These are phyloP conservation scores for Nitzschia sp. DNA, from an alignment of 108 stramenopile species.

Conservation along the genomic window DNA sequence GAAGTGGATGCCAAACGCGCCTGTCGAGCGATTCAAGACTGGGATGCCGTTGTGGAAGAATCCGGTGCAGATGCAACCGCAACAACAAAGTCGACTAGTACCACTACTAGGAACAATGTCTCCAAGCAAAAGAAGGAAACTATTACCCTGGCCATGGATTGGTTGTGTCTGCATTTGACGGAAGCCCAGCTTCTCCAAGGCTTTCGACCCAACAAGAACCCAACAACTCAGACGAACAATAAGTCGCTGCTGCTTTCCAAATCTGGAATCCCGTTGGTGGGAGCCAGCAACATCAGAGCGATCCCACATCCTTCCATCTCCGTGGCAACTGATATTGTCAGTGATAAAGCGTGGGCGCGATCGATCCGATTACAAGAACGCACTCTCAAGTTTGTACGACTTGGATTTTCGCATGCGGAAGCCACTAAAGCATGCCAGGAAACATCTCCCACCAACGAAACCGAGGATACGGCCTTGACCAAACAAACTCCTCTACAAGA, in stretches of 20 bases:
- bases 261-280: not conserved
- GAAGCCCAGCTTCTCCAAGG: slow-evolving; percentile 55
- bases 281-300: slow-evolving; percentile 38
- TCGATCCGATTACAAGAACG: slow-evolving; percentile 22
- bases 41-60: slow-evolving; percentile 19
- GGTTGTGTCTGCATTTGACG: slow-evolving; percentile 68
- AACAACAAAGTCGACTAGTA: not conserved
- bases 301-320: slow-evolving; percentile 74
- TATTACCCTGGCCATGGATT: slow-evolving; percentile 62
- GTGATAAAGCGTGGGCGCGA: slow-evolving; percentile 48
- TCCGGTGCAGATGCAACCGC: not conserved
- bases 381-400: slow-evolving; percentile 26
- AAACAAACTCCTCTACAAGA: slow-evolving; percentile 4
- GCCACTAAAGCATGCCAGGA: slow-evolving; percentile 25
- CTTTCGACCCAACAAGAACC: slow-evolving; percentile 43
- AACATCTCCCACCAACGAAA: slow-evolving; percentile 4
- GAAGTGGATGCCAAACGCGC: slow-evolving; percentile 44
- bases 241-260: not conserved
- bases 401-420: slow-evolving; percentile 52
- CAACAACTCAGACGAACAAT: not conserved
- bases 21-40: slow-evolving; percentile 43
- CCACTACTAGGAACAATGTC: not conserved
- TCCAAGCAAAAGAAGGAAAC: not conserved
- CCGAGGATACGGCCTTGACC: not conserved
- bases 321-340: slow-evolving; percentile 39